These are phyloP conservation scores for Aspergillus conjunctus DNA, from an alignment of 495 filamentous ascomycete species.

Conservation along the genomic window DNA sequence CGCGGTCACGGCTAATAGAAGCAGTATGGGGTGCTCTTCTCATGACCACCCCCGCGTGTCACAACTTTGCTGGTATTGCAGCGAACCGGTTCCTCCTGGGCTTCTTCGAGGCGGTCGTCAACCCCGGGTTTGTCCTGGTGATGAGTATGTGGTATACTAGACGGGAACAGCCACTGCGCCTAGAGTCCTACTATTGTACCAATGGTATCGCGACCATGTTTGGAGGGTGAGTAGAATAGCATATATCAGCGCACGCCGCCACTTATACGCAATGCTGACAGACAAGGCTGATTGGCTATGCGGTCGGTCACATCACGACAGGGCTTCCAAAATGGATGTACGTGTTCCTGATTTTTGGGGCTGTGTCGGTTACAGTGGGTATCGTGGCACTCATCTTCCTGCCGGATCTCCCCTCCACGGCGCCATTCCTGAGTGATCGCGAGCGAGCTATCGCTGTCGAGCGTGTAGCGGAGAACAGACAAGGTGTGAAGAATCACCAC, in stretches of 20 bases:
- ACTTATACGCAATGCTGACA: constrained; percentile 23
- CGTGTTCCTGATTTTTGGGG: constrained; percentile 53
- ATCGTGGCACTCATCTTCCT: constrained; percentile 42
- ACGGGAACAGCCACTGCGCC: constrained; percentile 56
- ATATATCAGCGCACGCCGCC: too few species aligned
- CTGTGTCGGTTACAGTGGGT: constrained; percentile 37
- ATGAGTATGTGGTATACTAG: constrained; percentile 60
- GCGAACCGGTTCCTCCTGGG: constrained; percentile 54
- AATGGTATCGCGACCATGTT: constrained; percentile 60
- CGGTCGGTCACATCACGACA: constrained; percentile 50
- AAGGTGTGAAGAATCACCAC: constrained; percentile 50
- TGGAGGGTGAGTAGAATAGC: constrained; percentile 46
- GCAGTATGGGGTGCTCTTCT: constrained; percentile 46
- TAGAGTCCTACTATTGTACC: constrained; percentile 57
- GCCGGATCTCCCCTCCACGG: constrained; percentile 48
- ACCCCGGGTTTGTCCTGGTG: constrained; percentile 59
- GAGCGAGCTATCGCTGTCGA: constrained; percentile 48
- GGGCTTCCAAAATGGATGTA: constrained; percentile 51
- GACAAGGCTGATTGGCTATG: constrained; percentile 55
- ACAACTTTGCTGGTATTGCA: constrained; percentile 47
- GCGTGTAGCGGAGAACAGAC: constrained; percentile 44
- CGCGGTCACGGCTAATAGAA: neutral
- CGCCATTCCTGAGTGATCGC: constrained; percentile 45
- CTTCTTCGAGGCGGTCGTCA: constrained; percentile 56
- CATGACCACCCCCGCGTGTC: constrained; percentile 43